phyloP scores from a whole-genome alignment of 257 asterid genomes.

The Anisodus acutangulus region DNA sequence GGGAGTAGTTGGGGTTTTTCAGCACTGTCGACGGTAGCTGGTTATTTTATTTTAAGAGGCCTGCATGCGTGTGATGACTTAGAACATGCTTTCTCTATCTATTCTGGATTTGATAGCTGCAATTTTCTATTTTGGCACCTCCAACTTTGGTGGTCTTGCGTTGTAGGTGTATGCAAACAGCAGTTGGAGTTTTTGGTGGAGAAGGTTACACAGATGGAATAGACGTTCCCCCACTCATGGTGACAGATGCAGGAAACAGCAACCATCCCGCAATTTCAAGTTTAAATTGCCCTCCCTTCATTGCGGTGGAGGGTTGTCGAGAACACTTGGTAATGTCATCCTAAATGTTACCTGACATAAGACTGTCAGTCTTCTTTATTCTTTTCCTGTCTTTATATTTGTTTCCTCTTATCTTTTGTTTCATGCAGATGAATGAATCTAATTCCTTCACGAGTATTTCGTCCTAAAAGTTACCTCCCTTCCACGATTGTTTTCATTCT shows the following conservation, averaged over 20 bases:
- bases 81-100: neutral
- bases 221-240: conserved; percentile 73
- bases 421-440: conserved; percentile 16
- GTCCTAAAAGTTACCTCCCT: neutral
- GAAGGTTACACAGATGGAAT: conserved; percentile 62
- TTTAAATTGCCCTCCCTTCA: conserved; percentile 74
- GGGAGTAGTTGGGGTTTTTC: neutral
- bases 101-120: conserved; percentile 22
- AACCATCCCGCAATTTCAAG: conserved; percentile 80
- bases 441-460: neutral
- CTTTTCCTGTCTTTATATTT: conserved; percentile 16
- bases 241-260: conserved; percentile 63
- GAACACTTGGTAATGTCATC: conserved; percentile 72
- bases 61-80: neutral
- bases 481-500: neutral
- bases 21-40: neutral
- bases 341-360: neutral
- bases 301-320: conserved; percentile 86
- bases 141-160: conserved; percentile 31
- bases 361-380: neutral
- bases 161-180: conserved; percentile 96
- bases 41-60: neutral
- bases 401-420: neutral
- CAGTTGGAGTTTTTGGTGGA: conserved; percentile 93
- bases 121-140: neutral